phyloP scores from a whole-genome alignment of 805 yeast genomes.

The Candida hispaniensis region DNA sequence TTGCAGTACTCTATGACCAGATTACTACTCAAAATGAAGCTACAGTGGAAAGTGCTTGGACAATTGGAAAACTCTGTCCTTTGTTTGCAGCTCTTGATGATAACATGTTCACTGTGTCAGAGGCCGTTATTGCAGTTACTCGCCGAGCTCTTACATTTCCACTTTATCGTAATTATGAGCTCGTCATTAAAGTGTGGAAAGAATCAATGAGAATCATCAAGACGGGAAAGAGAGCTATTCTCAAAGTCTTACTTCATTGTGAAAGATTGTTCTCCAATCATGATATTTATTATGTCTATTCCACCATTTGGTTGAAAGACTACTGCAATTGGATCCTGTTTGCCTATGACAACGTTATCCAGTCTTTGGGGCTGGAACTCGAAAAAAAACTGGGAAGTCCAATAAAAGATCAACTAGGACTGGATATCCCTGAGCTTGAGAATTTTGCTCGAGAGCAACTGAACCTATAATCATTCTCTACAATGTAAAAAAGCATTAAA shows the following conservation, averaged over 20 bases:
- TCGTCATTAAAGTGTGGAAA: slow-evolving; percentile 56
- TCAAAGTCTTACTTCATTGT: slow-evolving; percentile 47
- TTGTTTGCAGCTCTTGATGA: slow-evolving; percentile 62
- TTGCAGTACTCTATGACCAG: slow-evolving; percentile 63
- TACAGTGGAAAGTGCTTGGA: slow-evolving; percentile 88
- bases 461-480: no score
- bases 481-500: no score
- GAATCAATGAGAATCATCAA: slow-evolving; percentile 57
- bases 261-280: slow-evolving; percentile 58
- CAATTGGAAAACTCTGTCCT: slow-evolving; percentile 76
- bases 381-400: slow-evolving; percentile 24
- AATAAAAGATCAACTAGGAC: slow-evolving; percentile 22
- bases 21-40: slow-evolving; percentile 62
- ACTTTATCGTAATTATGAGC: slow-evolving; percentile 56
- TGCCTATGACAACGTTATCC: slow-evolving; percentile 47
- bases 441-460: slow-evolving; percentile 17
- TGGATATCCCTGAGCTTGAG: slow-evolving; percentile 24
- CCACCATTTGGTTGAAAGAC: slow-evolving; percentile 66
- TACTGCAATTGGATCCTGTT: slow-evolving; percentile 58
- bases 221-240: slow-evolving; percentile 57
- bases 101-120: slow-evolving; percentile 36
- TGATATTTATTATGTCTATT: slow-evolving; percentile 76
- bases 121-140: slow-evolving; percentile 48
- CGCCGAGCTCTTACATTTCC: slow-evolving; percentile 75
- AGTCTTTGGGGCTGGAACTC: slow-evolving; percentile 58